These are phyloP conservation scores for Rosa chinensis DNA, from an alignment of 306 rosid species.

Conservation along the genomic window DNA sequence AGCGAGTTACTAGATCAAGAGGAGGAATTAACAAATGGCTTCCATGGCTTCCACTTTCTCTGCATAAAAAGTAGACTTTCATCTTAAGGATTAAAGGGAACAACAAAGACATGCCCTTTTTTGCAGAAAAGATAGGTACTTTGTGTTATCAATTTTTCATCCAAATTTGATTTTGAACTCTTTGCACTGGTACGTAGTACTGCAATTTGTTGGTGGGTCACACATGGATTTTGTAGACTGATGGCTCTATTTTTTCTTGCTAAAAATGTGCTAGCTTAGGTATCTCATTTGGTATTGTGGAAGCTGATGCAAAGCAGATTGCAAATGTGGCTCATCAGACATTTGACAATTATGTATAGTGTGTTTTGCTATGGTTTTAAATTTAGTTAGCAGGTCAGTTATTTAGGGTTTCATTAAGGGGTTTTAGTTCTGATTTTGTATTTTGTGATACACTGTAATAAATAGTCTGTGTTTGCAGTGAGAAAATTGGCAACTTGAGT, in stretches of 20 bases:
- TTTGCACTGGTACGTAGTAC: no score
- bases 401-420: no score
- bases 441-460: no score
- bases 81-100: conserved; percentile 38
- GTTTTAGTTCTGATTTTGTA: no score
- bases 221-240: neutral
- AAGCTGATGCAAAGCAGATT: conserved; percentile 76
- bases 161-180: neutral
- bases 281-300: conserved; percentile 45
- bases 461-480: no score
- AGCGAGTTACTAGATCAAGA: conserved; percentile 84
- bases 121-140: conserved; percentile 38
- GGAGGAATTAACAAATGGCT: conserved; percentile 83
- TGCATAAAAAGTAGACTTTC: conserved; percentile 57
- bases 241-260: neutral
- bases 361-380: neutral
- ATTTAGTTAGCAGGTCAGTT: no score
- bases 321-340: conserved; percentile 67
- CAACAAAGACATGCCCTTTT: neutral
- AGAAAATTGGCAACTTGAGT: no score
- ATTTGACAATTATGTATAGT: conserved; percentile 47
- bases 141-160: neutral
- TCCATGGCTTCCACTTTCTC: conserved; percentile 69
- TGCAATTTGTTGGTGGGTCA: neutral
- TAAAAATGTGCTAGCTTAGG: conserved; percentile 47